phyloP scores from a whole-genome alignment of 2,329 filamentous ascomycete genomes.

The Aspergillus pseudoglaucus region DNA sequence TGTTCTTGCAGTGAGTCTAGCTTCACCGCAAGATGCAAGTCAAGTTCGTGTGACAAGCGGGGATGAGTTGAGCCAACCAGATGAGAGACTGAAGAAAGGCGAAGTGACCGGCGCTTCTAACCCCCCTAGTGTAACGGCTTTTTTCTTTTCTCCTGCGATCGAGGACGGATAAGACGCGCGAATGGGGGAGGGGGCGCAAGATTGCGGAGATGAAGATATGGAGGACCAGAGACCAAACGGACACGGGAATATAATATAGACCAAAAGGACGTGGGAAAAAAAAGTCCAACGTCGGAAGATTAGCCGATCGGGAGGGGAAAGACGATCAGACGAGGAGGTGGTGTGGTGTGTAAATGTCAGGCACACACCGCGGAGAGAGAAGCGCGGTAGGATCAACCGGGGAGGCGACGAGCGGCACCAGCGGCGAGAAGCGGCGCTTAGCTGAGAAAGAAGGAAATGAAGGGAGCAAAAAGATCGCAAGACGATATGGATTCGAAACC shows the following conservation, averaged over 20 bases:
- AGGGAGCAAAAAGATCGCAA: not conserved
- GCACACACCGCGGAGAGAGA: slow-evolving; percentile 7
- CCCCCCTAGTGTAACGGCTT: slow-evolving; percentile 1
- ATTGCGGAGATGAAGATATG: not conserved
- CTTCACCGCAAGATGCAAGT: too few species aligned
- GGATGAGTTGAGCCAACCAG: slow-evolving; percentile 9
- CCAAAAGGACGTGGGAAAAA: not conserved
- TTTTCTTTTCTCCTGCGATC: slow-evolving; percentile 2
- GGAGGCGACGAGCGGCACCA: slow-evolving; percentile 14
- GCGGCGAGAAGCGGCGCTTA: slow-evolving; percentile 14
- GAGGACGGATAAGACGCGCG: slow-evolving; percentile 1
- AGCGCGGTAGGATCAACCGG: slow-evolving; percentile 15
- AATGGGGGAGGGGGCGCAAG: not conserved
- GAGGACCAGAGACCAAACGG: not conserved
- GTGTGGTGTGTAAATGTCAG: slow-evolving; percentile 1
- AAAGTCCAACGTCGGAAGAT: not conserved
- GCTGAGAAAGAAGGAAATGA: slow-evolving; percentile 1
- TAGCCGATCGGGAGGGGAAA: not conserved
- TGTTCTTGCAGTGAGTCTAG: slow-evolving; percentile 12
- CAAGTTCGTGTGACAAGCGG: slow-evolving; percentile 2
- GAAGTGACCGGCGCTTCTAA: slow-evolving; percentile 7
- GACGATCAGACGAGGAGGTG: not conserved
- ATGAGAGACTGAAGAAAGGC: slow-evolving; percentile 11
- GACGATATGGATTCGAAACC: not conserved
- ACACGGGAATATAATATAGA: slow-evolving; percentile 1